Percentiles rank a stretch among this genome's conserved stretches.
phyloP scores from a whole-genome alignment of 1,284 basidiomycete genomes.

The Retiboletus flavoniger region DNA sequence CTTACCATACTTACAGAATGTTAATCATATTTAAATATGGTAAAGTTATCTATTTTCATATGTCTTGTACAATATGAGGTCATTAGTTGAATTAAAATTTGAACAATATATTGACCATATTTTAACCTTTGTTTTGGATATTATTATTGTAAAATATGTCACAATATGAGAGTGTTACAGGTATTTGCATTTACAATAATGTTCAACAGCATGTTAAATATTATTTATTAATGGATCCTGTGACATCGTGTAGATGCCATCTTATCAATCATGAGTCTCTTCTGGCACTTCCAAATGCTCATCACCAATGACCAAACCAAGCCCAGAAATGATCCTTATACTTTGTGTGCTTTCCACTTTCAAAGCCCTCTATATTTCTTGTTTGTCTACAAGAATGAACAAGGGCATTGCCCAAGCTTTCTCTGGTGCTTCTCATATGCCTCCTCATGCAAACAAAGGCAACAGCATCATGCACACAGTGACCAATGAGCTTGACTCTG shows the following conservation, averaged over 20 bases:
- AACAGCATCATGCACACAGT: constrained; percentile 72
- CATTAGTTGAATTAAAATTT: too few species aligned
- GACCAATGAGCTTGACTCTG: constrained; percentile 89
- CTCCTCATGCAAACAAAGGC: constrained; percentile 77
- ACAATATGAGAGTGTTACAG: too few species aligned
- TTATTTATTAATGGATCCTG: too few species aligned
- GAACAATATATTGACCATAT: too few species aligned
- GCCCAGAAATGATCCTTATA: constrained; percentile 87
- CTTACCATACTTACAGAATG: too few species aligned
- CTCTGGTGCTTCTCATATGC: constrained; percentile 59
- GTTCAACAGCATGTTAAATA: too few species aligned
- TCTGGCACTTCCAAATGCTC: not conserved
- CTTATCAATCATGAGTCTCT: constrained; percentile 71
- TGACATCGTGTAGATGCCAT: constrained; percentile 85
- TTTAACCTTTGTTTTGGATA: too few species aligned
- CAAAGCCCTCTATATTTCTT: constrained; percentile 81
- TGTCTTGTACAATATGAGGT: too few species aligned
- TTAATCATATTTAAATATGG: too few species aligned
- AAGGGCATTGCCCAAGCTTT: constrained; percentile 78
- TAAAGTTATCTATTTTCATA: too few species aligned
- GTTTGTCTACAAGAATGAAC: constrained; percentile 78
- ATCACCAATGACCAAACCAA: constrained; percentile 67
- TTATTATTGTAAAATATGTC: too few species aligned
- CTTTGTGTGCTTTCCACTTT: constrained; percentile 80
- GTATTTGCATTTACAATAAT: too few species aligned